Evolutionary conservation across 116 monocot species (phyloP).

Genomic region (Papilionanthe hybrid): DNA sequence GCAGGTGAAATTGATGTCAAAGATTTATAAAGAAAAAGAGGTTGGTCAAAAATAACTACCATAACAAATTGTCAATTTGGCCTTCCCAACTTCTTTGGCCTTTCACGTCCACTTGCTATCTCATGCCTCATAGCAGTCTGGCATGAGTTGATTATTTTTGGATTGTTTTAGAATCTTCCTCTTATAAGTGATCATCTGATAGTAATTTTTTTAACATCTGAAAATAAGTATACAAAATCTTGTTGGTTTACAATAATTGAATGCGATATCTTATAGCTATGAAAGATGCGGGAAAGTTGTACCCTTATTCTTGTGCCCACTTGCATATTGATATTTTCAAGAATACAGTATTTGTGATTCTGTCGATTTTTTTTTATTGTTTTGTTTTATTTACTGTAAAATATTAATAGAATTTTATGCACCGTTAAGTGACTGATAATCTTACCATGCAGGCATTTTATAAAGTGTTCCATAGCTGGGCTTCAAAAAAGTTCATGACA

Average conservation of each 20-base stretch:
- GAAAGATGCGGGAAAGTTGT: not conserved
- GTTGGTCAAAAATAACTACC: no score
- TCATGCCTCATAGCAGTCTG: not conserved
- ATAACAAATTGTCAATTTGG: not conserved
- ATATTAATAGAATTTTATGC: not conserved
- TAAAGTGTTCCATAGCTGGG: constrained; percentile 15
- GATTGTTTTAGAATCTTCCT: not conserved
- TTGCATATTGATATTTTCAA: not conserved
- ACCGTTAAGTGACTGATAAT: not conserved
- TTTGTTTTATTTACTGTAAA: not conserved
- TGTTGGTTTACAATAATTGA: not conserved
- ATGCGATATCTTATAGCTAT: not conserved
- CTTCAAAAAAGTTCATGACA: constrained; percentile 46
- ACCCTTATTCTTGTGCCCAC: not conserved
- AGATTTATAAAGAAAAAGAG: no score
- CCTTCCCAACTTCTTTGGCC: not conserved
- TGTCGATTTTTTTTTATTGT: not conserved
- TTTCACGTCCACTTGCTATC: not conserved
- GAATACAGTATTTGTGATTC: not conserved
- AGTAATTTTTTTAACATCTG: not conserved
- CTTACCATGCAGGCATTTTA: constrained; percentile 10
- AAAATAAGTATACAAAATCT: not conserved
- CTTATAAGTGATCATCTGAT: not conserved
- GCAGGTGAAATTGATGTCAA: no score
- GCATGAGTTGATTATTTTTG: not conserved